These are phyloP conservation scores for Phialophora verrucosa DNA, from an alignment of 2,329 filamentous ascomycete species.

Conservation along the genomic window DNA sequence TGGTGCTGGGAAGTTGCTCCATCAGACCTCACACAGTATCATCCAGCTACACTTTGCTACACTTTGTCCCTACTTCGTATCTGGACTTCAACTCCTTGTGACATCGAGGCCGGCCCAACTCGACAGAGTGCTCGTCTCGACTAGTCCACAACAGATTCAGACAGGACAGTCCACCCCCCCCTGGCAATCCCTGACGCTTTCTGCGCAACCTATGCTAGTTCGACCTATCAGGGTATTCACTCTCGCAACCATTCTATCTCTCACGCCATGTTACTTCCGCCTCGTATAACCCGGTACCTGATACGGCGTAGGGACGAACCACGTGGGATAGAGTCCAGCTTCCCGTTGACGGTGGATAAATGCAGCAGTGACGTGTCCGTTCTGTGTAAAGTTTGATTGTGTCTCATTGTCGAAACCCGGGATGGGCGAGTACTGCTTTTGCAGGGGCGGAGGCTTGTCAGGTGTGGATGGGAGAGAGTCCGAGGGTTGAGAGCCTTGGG, in stretches of 20 bases:
- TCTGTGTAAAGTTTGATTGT: constrained; percentile 40
- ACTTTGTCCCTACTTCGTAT: too few species aligned
- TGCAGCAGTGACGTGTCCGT: constrained; percentile 39
- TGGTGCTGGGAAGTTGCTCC: too few species aligned
- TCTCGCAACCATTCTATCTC: background rate
- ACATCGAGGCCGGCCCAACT: too few species aligned
- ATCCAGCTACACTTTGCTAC: too few species aligned
- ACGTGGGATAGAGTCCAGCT: constrained; percentile 33
- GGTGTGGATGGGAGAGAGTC: constrained; percentile 30
- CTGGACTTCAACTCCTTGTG: too few species aligned
- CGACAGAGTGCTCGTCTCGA: background rate
- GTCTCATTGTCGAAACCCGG: constrained; percentile 40
- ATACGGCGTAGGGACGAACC: constrained; percentile 45
- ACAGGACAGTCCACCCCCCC: background rate
- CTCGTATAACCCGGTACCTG: constrained; percentile 44
- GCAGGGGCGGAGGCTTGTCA: constrained; percentile 22
- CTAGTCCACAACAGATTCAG: background rate
- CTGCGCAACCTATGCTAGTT: background rate
- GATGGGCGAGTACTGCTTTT: constrained; percentile 34
- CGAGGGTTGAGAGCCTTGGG: constrained; percentile 17
- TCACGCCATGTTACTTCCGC: background rate
- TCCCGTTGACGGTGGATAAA: constrained; percentile 39
- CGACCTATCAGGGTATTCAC: background rate
- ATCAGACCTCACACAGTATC: too few species aligned
- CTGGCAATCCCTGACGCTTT: background rate